Conservation (phyloP, 306 rosid species). For the Medicago truncatula region DNA sequence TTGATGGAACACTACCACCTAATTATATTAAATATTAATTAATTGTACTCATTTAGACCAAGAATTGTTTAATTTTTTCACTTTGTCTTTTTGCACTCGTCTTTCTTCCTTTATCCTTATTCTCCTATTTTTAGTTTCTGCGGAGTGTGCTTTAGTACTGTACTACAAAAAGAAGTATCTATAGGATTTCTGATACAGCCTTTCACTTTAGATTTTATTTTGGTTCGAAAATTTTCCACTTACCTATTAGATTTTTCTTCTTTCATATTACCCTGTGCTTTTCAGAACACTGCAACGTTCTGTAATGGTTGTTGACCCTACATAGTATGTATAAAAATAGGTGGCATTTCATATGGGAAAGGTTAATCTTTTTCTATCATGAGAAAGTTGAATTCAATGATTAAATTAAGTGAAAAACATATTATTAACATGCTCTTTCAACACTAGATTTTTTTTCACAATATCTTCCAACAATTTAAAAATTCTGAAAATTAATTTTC, state of each 20-base stretch:
- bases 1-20: conserved; percentile 40
- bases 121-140: conserved; percentile 13
- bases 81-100: conserved; percentile 35
- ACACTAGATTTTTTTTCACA: too few relatives aligned
- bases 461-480: too few relatives aligned
- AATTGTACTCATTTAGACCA: not conserved
- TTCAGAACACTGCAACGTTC: conserved; percentile 21
- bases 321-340: too few relatives aligned
- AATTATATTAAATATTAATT: conserved; percentile 5
- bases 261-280: not conserved
- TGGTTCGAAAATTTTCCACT: not conserved
- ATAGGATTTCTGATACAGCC: conserved; percentile 21
- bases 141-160: conserved; percentile 14
- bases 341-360: too few relatives aligned
- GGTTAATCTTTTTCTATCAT: too few relatives aligned
- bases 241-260: not conserved
- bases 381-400: too few relatives aligned
- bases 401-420: too few relatives aligned
- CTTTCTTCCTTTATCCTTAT: not conserved
- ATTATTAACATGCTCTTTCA: too few relatives aligned
- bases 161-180: conserved; percentile 40
- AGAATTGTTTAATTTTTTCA: conserved; percentile 8
- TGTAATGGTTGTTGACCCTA: conserved; percentile 11
- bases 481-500: too few relatives aligned
- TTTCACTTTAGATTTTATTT: conserved; percentile 14